Evolutionary conservation across 176 grass and related monocot genomes (phyloP), one percentile per base, ranked within the genome.

Genomic region (Cenchrus americanus): DNA sequence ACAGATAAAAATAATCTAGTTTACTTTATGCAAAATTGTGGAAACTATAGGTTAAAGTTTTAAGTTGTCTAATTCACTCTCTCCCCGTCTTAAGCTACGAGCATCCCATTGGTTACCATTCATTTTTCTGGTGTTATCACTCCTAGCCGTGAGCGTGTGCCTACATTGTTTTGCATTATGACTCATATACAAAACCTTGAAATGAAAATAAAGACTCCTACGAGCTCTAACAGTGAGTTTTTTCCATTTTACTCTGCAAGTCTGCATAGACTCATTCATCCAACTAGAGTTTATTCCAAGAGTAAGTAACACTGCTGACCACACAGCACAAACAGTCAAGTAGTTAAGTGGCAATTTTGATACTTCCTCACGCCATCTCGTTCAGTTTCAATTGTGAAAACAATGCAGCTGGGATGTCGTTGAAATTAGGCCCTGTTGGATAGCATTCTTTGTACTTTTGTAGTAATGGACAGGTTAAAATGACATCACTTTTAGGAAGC

Each of bases 401-500:
- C 15, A 81, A 27, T 47, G 37, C 37, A 46, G 19, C 14, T 18
- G 54, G 55, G 79, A 58, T 34, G n/a, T 12, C n/a, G 22, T 43
- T 54, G 21, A 5, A 27, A 21, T 14, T 40, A 14, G 52, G n/a
- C 8, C 8, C 34, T 37, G 34, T 3, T 7, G 3, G 27, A 83
- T 49, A 71, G 61, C 19, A 52, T 64, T 74, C 19, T 51, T 15
- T 82, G 46, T 40, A 49, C 6, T 40, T 46, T 46, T 74, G 48
- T 41, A 52, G 7, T 41, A 14, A 37, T 53, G 19, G 13, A 37
- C 57, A 74, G 42, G 47, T 55, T 84, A 40, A 52, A 63, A 55
- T 14, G 47, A 3, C 46, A 66, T 27, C 71, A 75, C 48, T 84
- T 75, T 75, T 60, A 75, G 5, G 60, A 75, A 53, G 60, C 46